Base-by-base conservation (phyloP, 2,329 filamentous ascomycete genomes). In the Colletotrichum karsti region DNA sequence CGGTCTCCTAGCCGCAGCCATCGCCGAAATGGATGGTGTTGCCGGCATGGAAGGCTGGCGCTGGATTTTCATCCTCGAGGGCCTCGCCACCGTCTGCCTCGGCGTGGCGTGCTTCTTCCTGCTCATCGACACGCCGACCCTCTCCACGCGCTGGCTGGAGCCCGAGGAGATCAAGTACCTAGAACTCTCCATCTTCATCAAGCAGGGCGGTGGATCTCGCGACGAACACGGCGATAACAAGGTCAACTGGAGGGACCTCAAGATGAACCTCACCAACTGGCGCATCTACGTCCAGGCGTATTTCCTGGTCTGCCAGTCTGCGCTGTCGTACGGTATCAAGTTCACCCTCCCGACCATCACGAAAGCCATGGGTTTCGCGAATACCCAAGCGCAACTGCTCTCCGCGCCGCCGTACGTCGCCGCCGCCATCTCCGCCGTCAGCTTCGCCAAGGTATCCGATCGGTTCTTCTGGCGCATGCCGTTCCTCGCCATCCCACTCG, bases 381-480 rank as follows among this genome's bases (percentile, higher is more conserved):
- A 72, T 6, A 75, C 72, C 0, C 68, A 78, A 57, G 71, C 73
- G 7, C 78, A 80, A 58, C 67, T 73, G 13, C 70, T 77, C 7
- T 69, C 62, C 9, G 72, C 73, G 1, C 75, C 75, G 6, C 74
- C 73, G 2, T 74, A 73, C n/a, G 54, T 75, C 6, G 58, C 73
- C 1, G 70, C 73, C 1, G 73, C 59, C 3, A 28, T 74, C n/a
- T 72, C 92, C 0, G 93, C 91, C 0, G 81, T 94, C 3, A 56
- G 80, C 1, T 83, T 93, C 26, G 91, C 92, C 2, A 92, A 84
- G 73, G 75, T 91, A 5, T 91, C 91, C 0, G 92, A 94, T 73
- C 84, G 88, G 1, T 92, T 90, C 1, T 80, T 84, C 22, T 84
- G 87, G 73, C 84, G 92, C 18, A 91, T 91, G 4, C 79, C 90